These are phyloP conservation scores for Septoria petroselini DNA, from an alignment of 2,329 filamentous ascomycete species.

Conservation along the genomic window DNA sequence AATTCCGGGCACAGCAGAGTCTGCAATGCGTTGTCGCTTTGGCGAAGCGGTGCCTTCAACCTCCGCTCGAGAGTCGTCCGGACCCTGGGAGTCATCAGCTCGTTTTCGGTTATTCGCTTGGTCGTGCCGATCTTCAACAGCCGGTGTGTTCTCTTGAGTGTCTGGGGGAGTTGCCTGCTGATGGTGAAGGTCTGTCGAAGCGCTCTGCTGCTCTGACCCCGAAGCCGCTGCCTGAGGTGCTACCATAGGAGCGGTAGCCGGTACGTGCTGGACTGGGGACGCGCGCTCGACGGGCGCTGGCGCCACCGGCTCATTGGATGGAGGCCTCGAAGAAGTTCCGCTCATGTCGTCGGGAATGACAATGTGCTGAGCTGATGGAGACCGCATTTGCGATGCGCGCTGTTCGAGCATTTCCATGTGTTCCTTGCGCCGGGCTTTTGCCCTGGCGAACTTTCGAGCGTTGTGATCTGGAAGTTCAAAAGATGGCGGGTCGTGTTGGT, in stretches of 20 bases:
- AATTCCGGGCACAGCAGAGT: not conserved
- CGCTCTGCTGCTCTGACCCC: not conserved
- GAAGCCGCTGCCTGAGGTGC: not conserved
- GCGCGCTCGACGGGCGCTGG: slow-evolving; percentile 5
- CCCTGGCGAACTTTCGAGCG: slow-evolving; percentile 37
- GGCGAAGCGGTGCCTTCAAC: slow-evolving; percentile 12
- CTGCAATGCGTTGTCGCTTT: slow-evolving; percentile 25
- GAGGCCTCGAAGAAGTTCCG: slow-evolving; percentile 24
- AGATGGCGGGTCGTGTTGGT: slow-evolving; percentile 76
- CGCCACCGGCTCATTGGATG: slow-evolving; percentile 22
- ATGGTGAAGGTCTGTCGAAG: not conserved
- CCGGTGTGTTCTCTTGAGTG: slow-evolving; percentile 9
- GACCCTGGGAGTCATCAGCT: slow-evolving; percentile 7
- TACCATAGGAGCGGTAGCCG: slow-evolving; percentile 13
- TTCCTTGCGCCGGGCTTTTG: slow-evolving; percentile 33
- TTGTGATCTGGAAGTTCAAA: slow-evolving; percentile 65
- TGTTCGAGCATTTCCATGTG: slow-evolving; percentile 17
- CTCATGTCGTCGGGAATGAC: slow-evolving; percentile 25
- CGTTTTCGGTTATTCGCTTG: slow-evolving; percentile 19
- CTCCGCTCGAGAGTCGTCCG: slow-evolving; percentile 1
- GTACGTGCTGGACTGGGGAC: slow-evolving; percentile 8
- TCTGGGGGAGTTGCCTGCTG: slow-evolving; percentile 13
- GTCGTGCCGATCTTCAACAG: too few relatives aligned
- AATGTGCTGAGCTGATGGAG: slow-evolving; percentile 5
- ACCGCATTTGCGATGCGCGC: slow-evolving; percentile 16